Evolutionary conservation across 169 alveolate genomes (phyloP).

Genomic region (Babesia sp.): DNA sequence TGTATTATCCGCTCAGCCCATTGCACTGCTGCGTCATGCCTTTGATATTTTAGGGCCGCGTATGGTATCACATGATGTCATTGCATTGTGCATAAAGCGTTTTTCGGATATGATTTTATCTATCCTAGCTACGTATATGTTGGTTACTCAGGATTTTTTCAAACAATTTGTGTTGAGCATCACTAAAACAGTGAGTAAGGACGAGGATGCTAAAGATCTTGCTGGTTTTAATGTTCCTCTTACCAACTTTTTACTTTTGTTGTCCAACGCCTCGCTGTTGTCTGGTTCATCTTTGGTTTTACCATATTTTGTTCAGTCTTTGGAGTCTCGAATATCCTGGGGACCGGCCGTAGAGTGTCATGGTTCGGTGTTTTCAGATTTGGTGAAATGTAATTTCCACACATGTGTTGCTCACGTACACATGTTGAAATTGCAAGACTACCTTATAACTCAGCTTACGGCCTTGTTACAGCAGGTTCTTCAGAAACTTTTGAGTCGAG

Average conservation of each 20-base stretch:
- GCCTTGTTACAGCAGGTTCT: slow-evolving; percentile 57
- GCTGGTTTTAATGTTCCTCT: slow-evolving; percentile 1
- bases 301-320: slow-evolving; percentile 38
- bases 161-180: slow-evolving; percentile 44
- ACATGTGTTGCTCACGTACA: slow-evolving; percentile 10
- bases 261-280: slow-evolving; percentile 42
- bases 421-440: slow-evolving; percentile 48
- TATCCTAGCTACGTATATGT: slow-evolving; percentile 29
- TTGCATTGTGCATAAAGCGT: slow-evolving; percentile 10
- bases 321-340: neutral
- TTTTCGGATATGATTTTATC: slow-evolving; percentile 19
- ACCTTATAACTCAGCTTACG: slow-evolving; percentile 40
- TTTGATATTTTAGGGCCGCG: neutral
- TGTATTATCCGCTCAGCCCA: slow-evolving; percentile 12
- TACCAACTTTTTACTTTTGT: slow-evolving; percentile 23
- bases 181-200: slow-evolving; percentile 9
- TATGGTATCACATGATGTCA: neutral
- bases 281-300: slow-evolving; percentile 9
- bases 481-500: slow-evolving; percentile 37
- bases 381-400: slow-evolving; percentile 31
- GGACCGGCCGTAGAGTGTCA: neutral
- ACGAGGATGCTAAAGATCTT: slow-evolving; percentile 20
- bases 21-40: slow-evolving; percentile 1
- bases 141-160: slow-evolving; percentile 30
- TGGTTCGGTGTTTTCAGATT: neutral